Base-by-base conservation (phyloP, 164 flowering plant species). In the Umbellularia californica region DNA sequence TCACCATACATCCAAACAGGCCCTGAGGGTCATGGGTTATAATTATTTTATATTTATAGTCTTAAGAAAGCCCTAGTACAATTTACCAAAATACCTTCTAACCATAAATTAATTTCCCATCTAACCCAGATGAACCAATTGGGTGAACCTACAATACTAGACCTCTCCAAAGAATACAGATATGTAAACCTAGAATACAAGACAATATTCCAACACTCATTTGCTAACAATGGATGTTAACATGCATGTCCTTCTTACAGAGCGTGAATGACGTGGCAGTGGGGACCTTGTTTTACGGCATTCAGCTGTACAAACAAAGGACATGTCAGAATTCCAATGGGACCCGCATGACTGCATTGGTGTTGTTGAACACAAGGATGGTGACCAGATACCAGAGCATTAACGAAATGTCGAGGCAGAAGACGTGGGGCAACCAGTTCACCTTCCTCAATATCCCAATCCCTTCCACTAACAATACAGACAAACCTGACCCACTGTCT, bases 291-390 rank as follows among this genome's bases (percentile, higher is more conserved):
- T 84, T 86, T 71, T 79, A 75, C 2, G 92, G 90, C 20, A 81
- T 81, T 19, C 79, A 90, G 30, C 35, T 88, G 22, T 90, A 87
- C 81, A 89, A 87, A 87, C 78, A 88, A 78, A 58, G 2, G n/a
- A 41, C 5, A 19, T 68, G 69, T 33, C 23, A 74, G 0, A 74
- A 68, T 9, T 70, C 79, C 1, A 68, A 76, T 5, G 78, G 75
- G 0, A 71, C 79, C 67, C 19, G 73, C 17, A 76, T 83, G 0
- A 89, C 90, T 0, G 87, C 91, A 20, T 5, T 88, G 69, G 89
- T 87, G 74, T 23, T 89, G 72, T 79, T 90, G 22, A 90, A 85
- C 75, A 88, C 90, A 0, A 87, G 95, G 71, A 72, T n/a, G 20
- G 50, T 84, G 55, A 70, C 25, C 10, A 80, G 78, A 0, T 87